Conservation (phyloP, 331 rosid species). For the Acacia concinna region DNA sequence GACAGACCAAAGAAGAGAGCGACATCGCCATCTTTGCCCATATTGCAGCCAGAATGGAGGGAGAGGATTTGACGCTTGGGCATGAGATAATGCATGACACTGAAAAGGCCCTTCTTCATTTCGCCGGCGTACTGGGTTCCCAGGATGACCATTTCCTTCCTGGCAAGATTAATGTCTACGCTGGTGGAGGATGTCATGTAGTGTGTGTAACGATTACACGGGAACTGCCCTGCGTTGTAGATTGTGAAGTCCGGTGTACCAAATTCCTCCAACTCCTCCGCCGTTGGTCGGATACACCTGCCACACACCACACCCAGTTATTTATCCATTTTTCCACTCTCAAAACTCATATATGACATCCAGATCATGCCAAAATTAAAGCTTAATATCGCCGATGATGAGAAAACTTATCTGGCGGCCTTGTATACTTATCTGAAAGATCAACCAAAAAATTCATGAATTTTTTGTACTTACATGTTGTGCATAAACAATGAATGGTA, state of each 20-base stretch:
- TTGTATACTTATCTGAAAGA: slow-evolving; percentile 21
- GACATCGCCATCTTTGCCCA: slow-evolving; percentile 91
- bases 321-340: slow-evolving; percentile 34
- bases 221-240: slow-evolving; percentile 95
- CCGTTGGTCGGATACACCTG: slow-evolving; percentile 97
- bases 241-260: slow-evolving; percentile 98
- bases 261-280: slow-evolving; percentile 90
- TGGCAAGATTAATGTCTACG: slow-evolving; percentile 87
- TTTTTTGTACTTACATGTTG: slow-evolving; percentile 81
- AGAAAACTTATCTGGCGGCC: slow-evolving; percentile 11
- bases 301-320: slow-evolving; percentile 65
- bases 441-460: not conserved
- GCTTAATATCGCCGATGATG: not conserved
- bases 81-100: slow-evolving; percentile 98
- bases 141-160: slow-evolving; percentile 99
- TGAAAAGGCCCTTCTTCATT: slow-evolving; percentile 97
- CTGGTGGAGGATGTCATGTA: slow-evolving; percentile 99
- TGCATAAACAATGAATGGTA: slow-evolving; percentile 98
- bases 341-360: not conserved
- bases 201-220: slow-evolving; percentile 95
- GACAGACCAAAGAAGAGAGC: slow-evolving; percentile 99
- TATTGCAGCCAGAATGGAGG: slow-evolving; percentile 92
- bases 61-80: slow-evolving; percentile 89
- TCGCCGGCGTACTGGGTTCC: slow-evolving; percentile 99
- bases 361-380: no score